Conservation (phyloP, 257 asterid genomes). For the Solanum sejunctum region DNA sequence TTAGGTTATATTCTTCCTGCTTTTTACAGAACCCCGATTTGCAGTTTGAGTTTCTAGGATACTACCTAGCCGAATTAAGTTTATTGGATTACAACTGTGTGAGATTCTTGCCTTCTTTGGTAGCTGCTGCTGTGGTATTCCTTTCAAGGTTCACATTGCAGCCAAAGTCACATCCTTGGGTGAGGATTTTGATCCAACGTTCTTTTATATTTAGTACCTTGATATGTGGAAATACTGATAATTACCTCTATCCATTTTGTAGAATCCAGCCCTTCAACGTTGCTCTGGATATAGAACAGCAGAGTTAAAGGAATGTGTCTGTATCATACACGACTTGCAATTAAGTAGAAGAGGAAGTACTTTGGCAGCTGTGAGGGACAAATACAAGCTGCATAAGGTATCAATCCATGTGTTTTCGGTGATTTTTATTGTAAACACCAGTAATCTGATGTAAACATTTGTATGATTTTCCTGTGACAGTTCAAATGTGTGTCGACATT, state of each 20-base stretch:
- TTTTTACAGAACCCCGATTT: slow-evolving; percentile 31
- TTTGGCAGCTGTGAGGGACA: slow-evolving; percentile 56
- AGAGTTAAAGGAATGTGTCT: slow-evolving; percentile 55
- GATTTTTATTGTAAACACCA: neutral
- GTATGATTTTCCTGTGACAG: slow-evolving; percentile 24
- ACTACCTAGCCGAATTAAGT: slow-evolving; percentile 74
- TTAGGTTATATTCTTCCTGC: neutral
- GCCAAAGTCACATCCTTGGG: slow-evolving; percentile 69
- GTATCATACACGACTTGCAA: slow-evolving; percentile 60
- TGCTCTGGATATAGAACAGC: slow-evolving; percentile 52
- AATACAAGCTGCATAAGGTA: slow-evolving; percentile 78
- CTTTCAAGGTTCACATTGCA: slow-evolving; percentile 56
- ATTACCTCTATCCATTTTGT: neutral
- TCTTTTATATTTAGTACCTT: neutral
- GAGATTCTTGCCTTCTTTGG: slow-evolving; percentile 65
- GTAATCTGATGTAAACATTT: neutral
- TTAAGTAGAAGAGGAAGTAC: slow-evolving; percentile 38
- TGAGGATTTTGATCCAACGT: slow-evolving; percentile 1
- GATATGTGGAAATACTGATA: neutral
- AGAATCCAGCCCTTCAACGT: slow-evolving; percentile 26
- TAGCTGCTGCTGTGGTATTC: slow-evolving; percentile 72
- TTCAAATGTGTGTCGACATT: slow-evolving; percentile 63
- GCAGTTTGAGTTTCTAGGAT: slow-evolving; percentile 67
- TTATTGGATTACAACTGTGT: slow-evolving; percentile 64
- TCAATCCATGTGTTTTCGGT: neutral